Conservation (phyloP, 805 yeast genomes). For the Zygosaccharomyces siamensis region DNA sequence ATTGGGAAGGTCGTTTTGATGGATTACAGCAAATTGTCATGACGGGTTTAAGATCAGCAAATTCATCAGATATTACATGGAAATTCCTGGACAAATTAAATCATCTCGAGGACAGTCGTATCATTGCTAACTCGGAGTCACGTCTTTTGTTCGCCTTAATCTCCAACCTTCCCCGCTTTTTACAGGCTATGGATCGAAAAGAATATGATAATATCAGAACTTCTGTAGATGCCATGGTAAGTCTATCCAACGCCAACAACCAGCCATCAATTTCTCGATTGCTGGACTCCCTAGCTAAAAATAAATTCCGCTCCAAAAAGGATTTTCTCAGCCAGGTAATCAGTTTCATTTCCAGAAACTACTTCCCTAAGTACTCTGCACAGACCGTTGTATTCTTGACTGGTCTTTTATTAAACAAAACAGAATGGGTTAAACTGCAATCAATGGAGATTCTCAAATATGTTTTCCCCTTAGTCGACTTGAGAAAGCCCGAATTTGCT, state of each 20-base stretch:
- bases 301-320: conserved; percentile 80
- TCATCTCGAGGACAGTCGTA: conserved; percentile 60
- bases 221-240: conserved; percentile 53
- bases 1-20: conserved; percentile 92
- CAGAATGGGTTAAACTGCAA: conserved; percentile 74
- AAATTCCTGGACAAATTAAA: conserved; percentile 69
- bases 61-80: conserved; percentile 73
- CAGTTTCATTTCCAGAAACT: conserved; percentile 58
- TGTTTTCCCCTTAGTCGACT: conserved; percentile 71
- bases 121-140: conserved; percentile 67
- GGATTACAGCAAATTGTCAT: conserved; percentile 77
- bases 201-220: conserved; percentile 47
- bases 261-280: conserved; percentile 63
- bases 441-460: conserved; percentile 70
- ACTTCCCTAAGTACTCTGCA: conserved; percentile 71
- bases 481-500: conserved; percentile 69
- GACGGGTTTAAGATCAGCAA: conserved; percentile 78
- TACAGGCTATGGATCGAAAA: conserved; percentile 67
- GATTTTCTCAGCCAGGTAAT: conserved; percentile 84
- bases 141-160: conserved; percentile 68
- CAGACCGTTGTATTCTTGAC: conserved; percentile 68
- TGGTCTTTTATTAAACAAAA: conserved; percentile 73
- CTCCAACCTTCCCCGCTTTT: conserved; percentile 76
- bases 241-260: conserved; percentile 54
- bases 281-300: conserved; percentile 68